Percentiles rank a stretch among this genome's conserved stretches.
phyloP scores from a whole-genome alignment of 306 rosid genomes.

The Vigna mungo region DNA sequence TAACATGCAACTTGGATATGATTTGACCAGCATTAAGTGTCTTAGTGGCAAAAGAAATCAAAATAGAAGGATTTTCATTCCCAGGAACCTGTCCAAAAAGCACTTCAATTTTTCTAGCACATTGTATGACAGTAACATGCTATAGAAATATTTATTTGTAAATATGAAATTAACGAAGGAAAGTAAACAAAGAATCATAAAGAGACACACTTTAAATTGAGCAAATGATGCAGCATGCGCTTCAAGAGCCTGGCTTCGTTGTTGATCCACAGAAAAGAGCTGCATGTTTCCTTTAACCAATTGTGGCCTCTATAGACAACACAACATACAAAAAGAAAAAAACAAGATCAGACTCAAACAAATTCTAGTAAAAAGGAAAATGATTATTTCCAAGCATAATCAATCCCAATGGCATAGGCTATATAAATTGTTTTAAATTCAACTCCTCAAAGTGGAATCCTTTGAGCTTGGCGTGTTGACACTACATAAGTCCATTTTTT shows the following conservation, averaged over 20 bases:
- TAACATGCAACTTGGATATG: constrained; percentile 88
- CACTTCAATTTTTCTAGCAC: constrained; percentile 30
- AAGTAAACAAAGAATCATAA: constrained; percentile 14
- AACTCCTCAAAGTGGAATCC: neutral
- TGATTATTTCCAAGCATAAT: constrained; percentile 28
- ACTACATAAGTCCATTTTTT: neutral
- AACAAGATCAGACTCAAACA: constrained; percentile 19
- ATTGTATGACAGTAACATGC: constrained; percentile 13
- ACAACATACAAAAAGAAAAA: constrained; percentile 28
- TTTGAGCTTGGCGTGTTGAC: constrained; percentile 7
- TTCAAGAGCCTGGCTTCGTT: constrained; percentile 99
- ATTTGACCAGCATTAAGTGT: constrained; percentile 94
- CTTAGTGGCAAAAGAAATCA: constrained; percentile 94
- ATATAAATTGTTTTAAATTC: constrained; percentile 21
- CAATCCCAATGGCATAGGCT: constrained; percentile 13
- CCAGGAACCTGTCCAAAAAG: constrained; percentile 78
- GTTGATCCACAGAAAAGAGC: constrained; percentile 95
- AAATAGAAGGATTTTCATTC: constrained; percentile 85
- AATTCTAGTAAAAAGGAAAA: constrained; percentile 32
- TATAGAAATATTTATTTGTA: constrained; percentile 30
- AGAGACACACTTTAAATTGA: constrained; percentile 74
- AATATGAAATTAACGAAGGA: constrained; percentile 13
- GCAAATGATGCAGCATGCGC: constrained; percentile 99
- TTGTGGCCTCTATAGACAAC: constrained; percentile 79
- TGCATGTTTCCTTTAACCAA: constrained; percentile 99